phyloP scores from a whole-genome alignment of 139 green algal genomes.

The Micromonas pusilla region DNA sequence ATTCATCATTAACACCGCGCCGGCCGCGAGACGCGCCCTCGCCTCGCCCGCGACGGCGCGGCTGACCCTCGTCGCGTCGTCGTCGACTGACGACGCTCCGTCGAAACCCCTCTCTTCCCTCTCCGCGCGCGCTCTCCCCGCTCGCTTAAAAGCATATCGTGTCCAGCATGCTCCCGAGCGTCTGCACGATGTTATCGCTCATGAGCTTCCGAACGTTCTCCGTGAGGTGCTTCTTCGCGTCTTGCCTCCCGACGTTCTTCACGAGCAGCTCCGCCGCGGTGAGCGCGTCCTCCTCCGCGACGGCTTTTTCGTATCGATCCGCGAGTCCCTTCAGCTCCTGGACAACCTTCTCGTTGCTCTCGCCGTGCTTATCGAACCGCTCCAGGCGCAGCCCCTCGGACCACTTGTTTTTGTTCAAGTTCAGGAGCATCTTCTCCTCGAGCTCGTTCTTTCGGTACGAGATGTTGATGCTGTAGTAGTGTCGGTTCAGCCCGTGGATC shows the following conservation, averaged over 20 bases:
- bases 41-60: no score
- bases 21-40: no score
- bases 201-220: slow-evolving; percentile 67
- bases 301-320: slow-evolving; percentile 72
- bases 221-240: slow-evolving; percentile 94
- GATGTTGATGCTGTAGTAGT: slow-evolving; percentile 99
- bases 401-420: slow-evolving; percentile 92
- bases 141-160: slow-evolving; percentile 84
- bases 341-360: slow-evolving; percentile 70
- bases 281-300: slow-evolving; percentile 84
- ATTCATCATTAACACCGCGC: no score
- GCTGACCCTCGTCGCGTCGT: no score
- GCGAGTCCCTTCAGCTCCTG: slow-evolving; percentile 73
- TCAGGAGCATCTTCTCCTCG: slow-evolving; percentile 98
- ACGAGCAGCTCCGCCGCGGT: slow-evolving; percentile 74
- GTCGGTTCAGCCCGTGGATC: slow-evolving; percentile 95
- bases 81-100: no score
- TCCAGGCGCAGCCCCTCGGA: slow-evolving; percentile 73
- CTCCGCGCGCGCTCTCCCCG: no score
- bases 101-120: no score
- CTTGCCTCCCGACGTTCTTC: slow-evolving; percentile 84
- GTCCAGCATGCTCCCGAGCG: slow-evolving; percentile 89
- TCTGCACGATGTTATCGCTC: slow-evolving; percentile 88
- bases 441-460: slow-evolving; percentile 98
- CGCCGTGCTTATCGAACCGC: slow-evolving; percentile 56